phyloP scores from a whole-genome alignment of 371 early-diverging fungal species.

The Zychaea mexicana region DNA sequence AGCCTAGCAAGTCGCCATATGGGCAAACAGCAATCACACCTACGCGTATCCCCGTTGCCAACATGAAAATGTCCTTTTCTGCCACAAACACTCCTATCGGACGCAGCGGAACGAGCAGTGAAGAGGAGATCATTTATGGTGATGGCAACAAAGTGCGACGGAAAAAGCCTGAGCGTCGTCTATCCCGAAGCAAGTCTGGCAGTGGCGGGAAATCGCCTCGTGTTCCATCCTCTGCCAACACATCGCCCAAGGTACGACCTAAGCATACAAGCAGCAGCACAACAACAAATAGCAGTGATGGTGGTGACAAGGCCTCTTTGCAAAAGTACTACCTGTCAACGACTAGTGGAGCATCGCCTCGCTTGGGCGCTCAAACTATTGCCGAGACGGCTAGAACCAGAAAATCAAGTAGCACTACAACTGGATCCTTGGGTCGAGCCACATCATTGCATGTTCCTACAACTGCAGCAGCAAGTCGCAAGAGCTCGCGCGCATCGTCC shows the following conservation, averaged over 20 bases:
- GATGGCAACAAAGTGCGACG: constrained; percentile 9
- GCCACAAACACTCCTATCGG: constrained; percentile 3
- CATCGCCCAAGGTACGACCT: constrained; percentile 14
- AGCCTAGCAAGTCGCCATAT: constrained; percentile 14
- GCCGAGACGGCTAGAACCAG: neutral
- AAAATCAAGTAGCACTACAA: constrained; percentile 2
- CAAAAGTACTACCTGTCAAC: neutral
- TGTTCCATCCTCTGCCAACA: constrained; percentile 4
- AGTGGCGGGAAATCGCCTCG: neutral
- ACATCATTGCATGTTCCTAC: constrained; percentile 12
- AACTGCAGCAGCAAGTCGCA: neutral
- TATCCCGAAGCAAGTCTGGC: constrained; percentile 8
- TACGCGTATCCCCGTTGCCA: constrained; percentile 22
- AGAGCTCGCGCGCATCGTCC: constrained; percentile 8
- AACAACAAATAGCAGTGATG: constrained; percentile 2
- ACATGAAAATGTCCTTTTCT: constrained; percentile 1
- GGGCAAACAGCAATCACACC: constrained; percentile 19
- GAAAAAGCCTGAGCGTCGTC: constrained; percentile 10
- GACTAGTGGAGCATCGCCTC: neutral
- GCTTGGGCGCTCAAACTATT: neutral
- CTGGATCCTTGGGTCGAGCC: constrained; percentile 10
- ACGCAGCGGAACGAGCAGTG: constrained; percentile 18
- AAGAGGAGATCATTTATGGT: constrained; percentile 13
- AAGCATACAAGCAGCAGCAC: constrained; percentile 12
- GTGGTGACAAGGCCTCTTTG: neutral